Conservation (phyloP, 208 protist species). For the Balamuthia mandrillaris region DNA sequence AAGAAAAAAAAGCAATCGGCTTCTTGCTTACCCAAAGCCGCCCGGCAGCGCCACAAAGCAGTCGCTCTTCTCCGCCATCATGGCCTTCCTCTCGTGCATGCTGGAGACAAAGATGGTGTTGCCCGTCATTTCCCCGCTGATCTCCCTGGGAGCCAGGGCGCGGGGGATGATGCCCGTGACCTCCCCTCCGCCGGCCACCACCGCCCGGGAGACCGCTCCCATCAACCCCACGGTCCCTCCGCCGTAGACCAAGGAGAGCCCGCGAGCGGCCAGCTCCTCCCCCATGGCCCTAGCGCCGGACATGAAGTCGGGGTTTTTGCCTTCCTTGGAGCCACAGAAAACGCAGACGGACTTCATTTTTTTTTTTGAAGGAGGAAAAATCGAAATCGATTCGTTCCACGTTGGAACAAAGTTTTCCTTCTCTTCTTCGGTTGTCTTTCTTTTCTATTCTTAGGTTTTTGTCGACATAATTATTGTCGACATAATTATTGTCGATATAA, state of each 20-base stretch:
- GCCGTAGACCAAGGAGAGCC: neutral
- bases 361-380: neutral
- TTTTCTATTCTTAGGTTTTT: too few species aligned
- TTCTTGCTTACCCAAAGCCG: constrained; percentile 13
- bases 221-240: neutral
- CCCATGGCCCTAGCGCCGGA: neutral
- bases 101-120: neutral
- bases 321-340: neutral
- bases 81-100: constrained; percentile 36
- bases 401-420: neutral
- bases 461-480: too few species aligned
- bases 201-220: neutral
- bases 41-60: constrained; percentile 18
- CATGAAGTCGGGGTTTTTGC: neutral
- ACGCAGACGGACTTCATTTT: neutral
- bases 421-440: neutral
- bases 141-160: neutral
- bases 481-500: too few species aligned
- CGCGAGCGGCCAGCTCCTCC: neutral
- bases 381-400: neutral
- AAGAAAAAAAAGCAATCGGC: too few species aligned
- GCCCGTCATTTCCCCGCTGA: neutral
- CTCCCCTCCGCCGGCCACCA: neutral
- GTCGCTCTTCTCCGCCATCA: neutral
- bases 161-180: constrained; percentile 9